A percentile compares a stretch with the other conserved stretches of the same genome.
Conservation (phyloP, 192 early-diverging fungal genomes). For the Coemansia sp. region DNA sequence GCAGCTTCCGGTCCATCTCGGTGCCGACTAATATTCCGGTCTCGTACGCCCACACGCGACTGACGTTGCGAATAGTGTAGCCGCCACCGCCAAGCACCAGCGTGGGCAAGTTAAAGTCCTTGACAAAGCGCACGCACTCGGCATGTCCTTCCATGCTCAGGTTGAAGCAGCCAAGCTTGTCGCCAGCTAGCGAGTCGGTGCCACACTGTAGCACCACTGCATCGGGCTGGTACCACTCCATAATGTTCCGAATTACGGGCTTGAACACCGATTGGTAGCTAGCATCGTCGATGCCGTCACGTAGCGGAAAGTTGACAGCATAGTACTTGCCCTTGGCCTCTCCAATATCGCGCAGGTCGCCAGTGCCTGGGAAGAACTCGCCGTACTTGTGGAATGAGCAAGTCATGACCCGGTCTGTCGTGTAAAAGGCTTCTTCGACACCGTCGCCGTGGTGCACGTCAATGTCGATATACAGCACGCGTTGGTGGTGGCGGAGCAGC, state of each 20-base stretch:
- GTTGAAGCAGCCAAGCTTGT: constrained; percentile 93
- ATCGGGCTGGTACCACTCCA: constrained; percentile 90
- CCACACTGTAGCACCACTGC: constrained; percentile 95
- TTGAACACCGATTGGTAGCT: constrained; percentile 90
- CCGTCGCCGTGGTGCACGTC: constrained; percentile 99
- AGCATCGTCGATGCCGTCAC: constrained; percentile 91
- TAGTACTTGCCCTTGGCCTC: constrained; percentile 86
- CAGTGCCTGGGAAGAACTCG: constrained; percentile 98
- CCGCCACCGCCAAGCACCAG: constrained; percentile 94
- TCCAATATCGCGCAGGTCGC: constrained; percentile 92
- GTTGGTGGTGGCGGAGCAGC: constrained; percentile 78
- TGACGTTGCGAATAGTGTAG: constrained; percentile 95
- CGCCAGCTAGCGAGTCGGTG: constrained; percentile 90
- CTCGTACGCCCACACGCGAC: constrained; percentile 93
- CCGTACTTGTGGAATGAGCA: constrained; percentile 98
- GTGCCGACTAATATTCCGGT: constrained; percentile 77
- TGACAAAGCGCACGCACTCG: constrained; percentile 89
- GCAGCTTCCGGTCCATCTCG: constrained; percentile 70
- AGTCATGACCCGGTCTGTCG: constrained; percentile 99
- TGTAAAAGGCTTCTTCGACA: constrained; percentile 98
- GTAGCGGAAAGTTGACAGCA: constrained; percentile 93
- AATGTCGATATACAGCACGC: constrained; percentile 96
- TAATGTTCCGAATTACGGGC: constrained; percentile 76
- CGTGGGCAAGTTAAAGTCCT: constrained; percentile 85
- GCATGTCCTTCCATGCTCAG: constrained; percentile 92